These are phyloP conservation scores for Mortierella sp. DNA, from an alignment of 371 early-diverging fungal genomes.

Conservation along the genomic window DNA sequence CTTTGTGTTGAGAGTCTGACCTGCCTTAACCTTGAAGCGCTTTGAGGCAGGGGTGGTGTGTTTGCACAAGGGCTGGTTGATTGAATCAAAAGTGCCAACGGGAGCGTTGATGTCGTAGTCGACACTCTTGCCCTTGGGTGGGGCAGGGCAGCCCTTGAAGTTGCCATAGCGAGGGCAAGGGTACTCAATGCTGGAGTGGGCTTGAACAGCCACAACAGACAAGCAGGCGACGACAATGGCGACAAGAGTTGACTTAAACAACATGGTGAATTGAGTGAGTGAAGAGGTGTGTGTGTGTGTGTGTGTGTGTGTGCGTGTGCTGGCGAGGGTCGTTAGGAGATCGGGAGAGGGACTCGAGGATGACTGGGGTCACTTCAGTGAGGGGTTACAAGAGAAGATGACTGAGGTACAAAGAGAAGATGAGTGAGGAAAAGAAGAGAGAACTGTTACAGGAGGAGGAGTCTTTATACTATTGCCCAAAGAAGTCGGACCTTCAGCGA, in stretches of 20 bases:
- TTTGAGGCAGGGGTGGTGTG: conserved; percentile 20
- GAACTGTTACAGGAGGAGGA: too few species aligned
- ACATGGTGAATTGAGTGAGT: not conserved
- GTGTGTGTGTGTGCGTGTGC: not conserved
- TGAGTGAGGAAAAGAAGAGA: too few species aligned
- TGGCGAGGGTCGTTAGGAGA: not conserved
- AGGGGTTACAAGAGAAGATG: too few species aligned
- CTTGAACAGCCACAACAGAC: conserved; percentile 17
- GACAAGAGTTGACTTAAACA: conserved; percentile 12
- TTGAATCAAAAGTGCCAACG: conserved; percentile 19
- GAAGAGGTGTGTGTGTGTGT: not conserved
- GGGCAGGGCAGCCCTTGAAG: conserved; percentile 35
- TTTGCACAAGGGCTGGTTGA: conserved; percentile 37
- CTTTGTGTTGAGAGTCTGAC: conserved; percentile 35
- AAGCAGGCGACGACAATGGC: conserved; percentile 8
- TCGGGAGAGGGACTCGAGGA: not conserved
- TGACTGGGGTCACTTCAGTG: too few species aligned
- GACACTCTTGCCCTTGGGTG: conserved; percentile 24
- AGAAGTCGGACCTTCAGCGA: too few species aligned
- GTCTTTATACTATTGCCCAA: too few species aligned
- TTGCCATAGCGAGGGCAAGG: conserved; percentile 39
- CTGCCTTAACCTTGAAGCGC: conserved; percentile 36
- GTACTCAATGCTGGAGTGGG: conserved; percentile 30
- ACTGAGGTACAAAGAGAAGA: too few species aligned
- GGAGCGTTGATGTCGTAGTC: conserved; percentile 52